Evolutionary conservation across 768 basidiomycete species (phyloP), one percentile per base, ranked within the genome.

Genomic region (Serpula lacrymans): DNA sequence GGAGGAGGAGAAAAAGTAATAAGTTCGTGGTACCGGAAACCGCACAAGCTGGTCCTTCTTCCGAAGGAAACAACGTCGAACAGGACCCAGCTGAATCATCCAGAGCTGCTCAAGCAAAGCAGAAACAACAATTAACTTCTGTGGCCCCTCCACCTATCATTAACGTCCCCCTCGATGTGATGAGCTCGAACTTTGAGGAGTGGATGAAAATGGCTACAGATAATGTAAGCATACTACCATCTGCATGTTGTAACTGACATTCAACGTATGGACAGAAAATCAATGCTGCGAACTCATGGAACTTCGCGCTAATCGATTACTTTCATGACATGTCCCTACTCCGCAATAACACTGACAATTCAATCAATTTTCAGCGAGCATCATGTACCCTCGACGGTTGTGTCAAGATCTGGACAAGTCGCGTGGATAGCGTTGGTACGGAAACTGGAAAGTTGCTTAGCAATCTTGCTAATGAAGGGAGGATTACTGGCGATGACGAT

Each of bases 171-270:
- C 64, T 84, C 49, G 88, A 94, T 49, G 77, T 92, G n/a, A 88
- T 89, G 79, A 89, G 74, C 64, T 85, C 82, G 27, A 96, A 93
- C 53, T 96, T 85, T 55, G 96, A 99, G 60, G 93, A 98, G 63
- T 98, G 96, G 96, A 98, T 99, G 95, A 98, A 98, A 72, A 83
- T 98, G 82, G 93, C 94, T 1, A 98, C 95, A 2, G 95, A 98
- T 59, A 98, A 98, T 63, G 96, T 97, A 58, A 52, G 81, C 69
- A 4, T 23, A 39, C 30, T 26, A 24, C 23, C 37, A 42, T 41
- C 9, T 27, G 22, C 23, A 43, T 54, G 6, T n/a, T 16, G 32
- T 17, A 13, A 3, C 18, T 13, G 11, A 34, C 20, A 23, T 43
- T 49, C 31, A 61, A 39, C 28, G 34, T 45, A 34, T 43, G 24